Base-by-base conservation (phyloP, 179 eudicot genomes). In the Silene noctiflora region DNA sequence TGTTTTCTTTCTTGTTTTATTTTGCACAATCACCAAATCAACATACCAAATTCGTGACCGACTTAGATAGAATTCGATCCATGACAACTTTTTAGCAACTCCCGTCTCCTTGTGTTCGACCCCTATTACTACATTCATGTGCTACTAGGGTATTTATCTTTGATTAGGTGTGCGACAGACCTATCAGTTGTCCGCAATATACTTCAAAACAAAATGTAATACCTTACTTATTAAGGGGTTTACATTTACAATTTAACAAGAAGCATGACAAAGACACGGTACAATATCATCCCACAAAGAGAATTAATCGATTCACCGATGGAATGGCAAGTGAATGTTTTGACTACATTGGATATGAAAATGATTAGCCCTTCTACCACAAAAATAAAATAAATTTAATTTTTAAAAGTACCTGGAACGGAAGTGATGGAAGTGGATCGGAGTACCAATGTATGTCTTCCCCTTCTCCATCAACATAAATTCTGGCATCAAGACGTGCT, bases 371-470 rank as follows among this genome's bases (percentile, higher is more conserved):
- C 31, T 35, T 66, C 44, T 20, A 78, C 48, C 12, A 29, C 14
- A 58, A 58, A 61, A 65, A 35, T 62, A 62, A 48, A 48, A 48
- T n/a, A n/a, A n/a, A n/a, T n/a, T n/a, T n/a, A n/a, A n/a, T 48
- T 0, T 10, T 2, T 51, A 4, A 21, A 22, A 42, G 27, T 79
- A 95, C 98, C 99, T 95, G 99, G 83, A 95, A 95, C 16, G 99
- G 99, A 83, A 91, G 87, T 24, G 99, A 95, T 72, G 99, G 99
- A 71, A 91, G 90, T 56, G 97, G 97, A 83, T 88, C 90, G 42
- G 98, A 81, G 82, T 80, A 85, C 88, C 84, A 80, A 65, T 83
- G 74, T 31, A 86, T 73, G 79, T 91, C 97, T 63, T 88, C 84
- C 21, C 84, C 88, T 69, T 88, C 85, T 27, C 85, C 90, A 79